These are phyloP conservation scores for Penicillium sp. DNA, from an alignment of 2,329 filamentous ascomycete genomes.

Conservation along the genomic window DNA sequence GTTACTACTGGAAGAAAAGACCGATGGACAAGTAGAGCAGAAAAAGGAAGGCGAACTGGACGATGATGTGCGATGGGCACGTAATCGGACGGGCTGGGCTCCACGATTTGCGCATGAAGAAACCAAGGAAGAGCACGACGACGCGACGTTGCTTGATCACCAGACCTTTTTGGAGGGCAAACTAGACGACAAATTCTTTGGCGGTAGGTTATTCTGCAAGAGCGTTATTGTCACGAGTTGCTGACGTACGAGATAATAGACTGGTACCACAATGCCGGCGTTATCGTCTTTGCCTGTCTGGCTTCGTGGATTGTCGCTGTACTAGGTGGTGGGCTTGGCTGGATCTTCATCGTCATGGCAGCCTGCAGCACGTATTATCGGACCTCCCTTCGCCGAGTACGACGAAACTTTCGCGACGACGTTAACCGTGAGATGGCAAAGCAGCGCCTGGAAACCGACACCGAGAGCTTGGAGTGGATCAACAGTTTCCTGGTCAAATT, in stretches of 20 bases:
- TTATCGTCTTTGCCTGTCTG: conserved; percentile 92
- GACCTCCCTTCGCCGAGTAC: conserved; percentile 89
- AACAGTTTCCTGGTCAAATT: conserved; percentile 99
- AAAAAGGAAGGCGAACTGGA: conserved; percentile 56
- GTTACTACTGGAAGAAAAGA: conserved; percentile 59
- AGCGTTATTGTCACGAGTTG: not conserved
- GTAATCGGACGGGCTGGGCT: conserved; percentile 80
- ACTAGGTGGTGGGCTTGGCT: conserved; percentile 87
- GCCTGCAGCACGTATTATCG: conserved; percentile 93
- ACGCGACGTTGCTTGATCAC: conserved; percentile 78
- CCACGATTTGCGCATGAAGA: conserved; percentile 73
- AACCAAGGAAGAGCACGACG: conserved; percentile 59
- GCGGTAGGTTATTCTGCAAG: conserved; percentile 60
- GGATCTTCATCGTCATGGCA: conserved; percentile 93
- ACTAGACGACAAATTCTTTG: conserved; percentile 87
- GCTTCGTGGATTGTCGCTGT: conserved; percentile 88
- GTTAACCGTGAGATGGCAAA: conserved; percentile 87
- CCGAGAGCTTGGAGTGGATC: conserved; percentile 96
- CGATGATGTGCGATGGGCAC: conserved; percentile 60
- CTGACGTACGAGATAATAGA: conserved; percentile 57
- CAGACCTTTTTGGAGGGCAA: conserved; percentile 83
- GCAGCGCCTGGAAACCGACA: conserved; percentile 84
- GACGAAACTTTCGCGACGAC: conserved; percentile 95
- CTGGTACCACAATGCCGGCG: conserved; percentile 97
- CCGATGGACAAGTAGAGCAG: conserved; percentile 54